These are phyloP conservation scores for Diplogelasinospora grovesii DNA, from an alignment of 495 filamentous ascomycete genomes.

Conservation along the genomic window DNA sequence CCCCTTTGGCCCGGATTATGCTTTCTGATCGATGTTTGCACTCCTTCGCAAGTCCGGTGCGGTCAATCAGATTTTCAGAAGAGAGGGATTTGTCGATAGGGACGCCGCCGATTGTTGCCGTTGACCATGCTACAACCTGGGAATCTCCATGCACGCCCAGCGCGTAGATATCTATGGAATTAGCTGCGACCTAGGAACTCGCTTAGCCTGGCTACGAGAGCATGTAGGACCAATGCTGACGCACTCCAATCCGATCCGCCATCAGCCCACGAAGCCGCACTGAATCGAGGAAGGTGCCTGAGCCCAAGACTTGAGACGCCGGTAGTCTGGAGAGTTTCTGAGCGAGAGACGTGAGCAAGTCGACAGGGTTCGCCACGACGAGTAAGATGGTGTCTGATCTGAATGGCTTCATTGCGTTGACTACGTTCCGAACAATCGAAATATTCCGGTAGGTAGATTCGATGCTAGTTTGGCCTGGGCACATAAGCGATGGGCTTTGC, in stretches of 20 bases:
- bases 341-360: constrained; percentile 38
- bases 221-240: too few species aligned
- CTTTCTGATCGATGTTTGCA: constrained; percentile 23
- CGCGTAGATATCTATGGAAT: constrained; percentile 34
- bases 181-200: constrained; percentile 21
- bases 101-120: constrained; percentile 22
- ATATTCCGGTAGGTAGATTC: constrained; percentile 36
- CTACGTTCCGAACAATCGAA: constrained; percentile 29
- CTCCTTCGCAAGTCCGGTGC: constrained; percentile 20
- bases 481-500: too few species aligned
- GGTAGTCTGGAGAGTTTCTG: constrained; percentile 31
- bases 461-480: constrained; percentile 36
- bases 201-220: neutral
- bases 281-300: constrained; percentile 36
- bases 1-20: constrained; percentile 34
- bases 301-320: constrained; percentile 32
- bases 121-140: constrained; percentile 39
- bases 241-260: constrained; percentile 29
- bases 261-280: constrained; percentile 31
- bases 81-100: constrained; percentile 25
- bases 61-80: constrained; percentile 2
- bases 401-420: constrained; percentile 34
- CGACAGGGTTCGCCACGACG: constrained; percentile 42
- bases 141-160: constrained; percentile 40
- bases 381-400: constrained; percentile 31